A percentile compares a stretch with the other conserved stretches of the same genome.
phyloP scores from a whole-genome alignment of 225 moss, liverwort and hornwort species.

The Ulota crispa region DNA sequence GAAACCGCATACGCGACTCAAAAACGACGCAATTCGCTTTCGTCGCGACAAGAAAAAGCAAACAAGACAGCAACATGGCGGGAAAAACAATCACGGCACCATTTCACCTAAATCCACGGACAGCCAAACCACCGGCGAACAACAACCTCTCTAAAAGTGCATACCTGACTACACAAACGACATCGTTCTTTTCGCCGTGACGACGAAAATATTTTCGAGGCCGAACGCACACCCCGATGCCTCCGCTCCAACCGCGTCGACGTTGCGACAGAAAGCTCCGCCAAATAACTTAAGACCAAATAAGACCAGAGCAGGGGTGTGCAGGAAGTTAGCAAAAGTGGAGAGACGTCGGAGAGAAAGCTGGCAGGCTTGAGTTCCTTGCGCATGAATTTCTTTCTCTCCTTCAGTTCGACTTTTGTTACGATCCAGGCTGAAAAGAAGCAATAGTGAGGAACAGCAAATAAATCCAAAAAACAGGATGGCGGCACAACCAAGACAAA shows the following conservation, averaged over 20 bases:
- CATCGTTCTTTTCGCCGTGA: not conserved
- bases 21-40: not conserved
- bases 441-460: not conserved
- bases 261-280: not conserved
- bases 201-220: fast-evolving
- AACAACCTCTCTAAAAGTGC: not conserved
- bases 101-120: not conserved
- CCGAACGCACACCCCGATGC: not conserved
- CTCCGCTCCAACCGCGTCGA: not conserved
- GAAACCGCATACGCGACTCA: not conserved
- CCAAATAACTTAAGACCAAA: not conserved
- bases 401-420: not conserved
- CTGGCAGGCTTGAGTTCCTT: constrained; percentile 6
- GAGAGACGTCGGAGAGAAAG: not conserved
- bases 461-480: not conserved
- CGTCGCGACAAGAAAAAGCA: not conserved
- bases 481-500: constrained; percentile 22
- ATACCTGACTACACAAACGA: not conserved
- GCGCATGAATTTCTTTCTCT: not conserved
- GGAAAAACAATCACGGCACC: not conserved
- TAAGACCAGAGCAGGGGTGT: not conserved
- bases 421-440: not conserved
- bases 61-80: not conserved
- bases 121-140: not conserved
- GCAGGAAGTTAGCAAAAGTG: not conserved